phyloP scores from a whole-genome alignment of 257 asterid species.

The Agastache rugosa region DNA sequence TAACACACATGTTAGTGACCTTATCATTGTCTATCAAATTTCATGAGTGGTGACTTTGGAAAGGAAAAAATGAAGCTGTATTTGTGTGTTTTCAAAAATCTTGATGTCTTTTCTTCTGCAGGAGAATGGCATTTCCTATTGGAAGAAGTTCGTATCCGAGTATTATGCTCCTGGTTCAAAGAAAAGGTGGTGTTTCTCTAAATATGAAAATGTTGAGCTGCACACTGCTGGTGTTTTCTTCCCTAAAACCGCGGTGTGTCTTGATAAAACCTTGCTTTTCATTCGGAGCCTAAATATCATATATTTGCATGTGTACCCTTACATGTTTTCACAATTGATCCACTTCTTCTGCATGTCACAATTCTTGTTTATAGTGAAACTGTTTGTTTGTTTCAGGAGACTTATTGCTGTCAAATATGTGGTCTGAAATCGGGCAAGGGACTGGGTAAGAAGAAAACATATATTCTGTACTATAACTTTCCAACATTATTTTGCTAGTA shows the following conservation, averaged over 20 bases:
- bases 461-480: slow-evolving; percentile 7
- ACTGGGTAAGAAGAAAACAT: slow-evolving; percentile 54
- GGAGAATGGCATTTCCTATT: slow-evolving; percentile 56
- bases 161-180: slow-evolving; percentile 61
- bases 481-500: slow-evolving; percentile 6
- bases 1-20: slow-evolving; percentile 51
- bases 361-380: slow-evolving; percentile 20
- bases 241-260: slow-evolving; percentile 54
- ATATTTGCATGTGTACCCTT: slow-evolving; percentile 8
- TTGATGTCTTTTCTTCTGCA: slow-evolving; percentile 27
- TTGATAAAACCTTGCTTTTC: slow-evolving; percentile 5
- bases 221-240: slow-evolving; percentile 46
- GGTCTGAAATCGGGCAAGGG: slow-evolving; percentile 62
- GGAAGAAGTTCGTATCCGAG: slow-evolving; percentile 64
- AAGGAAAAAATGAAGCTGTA: not conserved
- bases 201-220: slow-evolving; percentile 46
- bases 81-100: not conserved
- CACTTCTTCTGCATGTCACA: not conserved
- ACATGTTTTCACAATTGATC: not conserved
- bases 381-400: slow-evolving; percentile 50
- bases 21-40: slow-evolving; percentile 7
- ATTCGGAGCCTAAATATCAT: slow-evolving; percentile 5
- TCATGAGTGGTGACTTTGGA: not conserved
- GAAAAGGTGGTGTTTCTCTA: slow-evolving; percentile 72
- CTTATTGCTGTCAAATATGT: slow-evolving; percentile 61